These are phyloP conservation scores for Neurospora sp. DNA, from an alignment of 495 filamentous ascomycete genomes.

Conservation along the genomic window DNA sequence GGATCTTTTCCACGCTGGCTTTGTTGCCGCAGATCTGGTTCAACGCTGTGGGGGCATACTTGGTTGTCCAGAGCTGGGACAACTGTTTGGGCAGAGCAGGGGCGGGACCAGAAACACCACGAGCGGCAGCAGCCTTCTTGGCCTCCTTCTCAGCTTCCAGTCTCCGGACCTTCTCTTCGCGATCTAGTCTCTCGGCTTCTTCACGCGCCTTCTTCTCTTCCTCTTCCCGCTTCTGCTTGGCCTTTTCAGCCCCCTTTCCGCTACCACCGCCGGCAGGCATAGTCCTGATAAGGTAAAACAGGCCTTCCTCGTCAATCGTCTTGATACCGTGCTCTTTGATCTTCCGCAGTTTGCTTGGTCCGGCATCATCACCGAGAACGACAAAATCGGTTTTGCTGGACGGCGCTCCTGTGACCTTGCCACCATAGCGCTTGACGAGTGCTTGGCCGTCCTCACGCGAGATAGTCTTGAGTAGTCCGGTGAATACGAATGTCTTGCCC, in stretches of 20 bases:
- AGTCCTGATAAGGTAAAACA: slow-evolving; percentile 76
- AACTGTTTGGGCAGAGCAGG: slow-evolving; percentile 37
- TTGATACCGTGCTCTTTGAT: slow-evolving; percentile 69
- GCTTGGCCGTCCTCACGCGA: slow-evolving; percentile 78
- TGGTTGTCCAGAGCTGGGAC: slow-evolving; percentile 82
- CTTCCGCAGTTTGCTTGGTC: slow-evolving; percentile 85
- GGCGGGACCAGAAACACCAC: slow-evolving; percentile 25
- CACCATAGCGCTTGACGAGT: slow-evolving; percentile 85
- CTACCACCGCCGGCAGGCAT: slow-evolving; percentile 80
- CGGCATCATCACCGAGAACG: slow-evolving; percentile 81
- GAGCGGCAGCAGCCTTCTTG: slow-evolving; percentile 33
- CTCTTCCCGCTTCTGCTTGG: slow-evolving; percentile 69
- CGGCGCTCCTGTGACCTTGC: slow-evolving; percentile 76
- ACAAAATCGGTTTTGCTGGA: slow-evolving; percentile 92
- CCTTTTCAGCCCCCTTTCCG: slow-evolving; percentile 76
- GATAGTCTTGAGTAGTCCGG: slow-evolving; percentile 68
- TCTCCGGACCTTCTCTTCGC: slow-evolving; percentile 45
- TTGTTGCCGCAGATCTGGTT: slow-evolving; percentile 97
- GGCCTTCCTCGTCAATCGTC: slow-evolving; percentile 85
- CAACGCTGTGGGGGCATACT: slow-evolving; percentile 78
- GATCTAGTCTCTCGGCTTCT: slow-evolving; percentile 75
- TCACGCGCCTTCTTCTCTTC: slow-evolving; percentile 68
- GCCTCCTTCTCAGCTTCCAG: slow-evolving; percentile 39
- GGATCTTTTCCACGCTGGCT: slow-evolving; percentile 74
- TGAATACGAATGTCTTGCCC: slow-evolving; percentile 96